A percentile compares a stretch with the other conserved stretches of the same genome.
phyloP scores from a whole-genome alignment of 208 protist genomes.

The Acanthamoeba culbertsoni region DNA sequence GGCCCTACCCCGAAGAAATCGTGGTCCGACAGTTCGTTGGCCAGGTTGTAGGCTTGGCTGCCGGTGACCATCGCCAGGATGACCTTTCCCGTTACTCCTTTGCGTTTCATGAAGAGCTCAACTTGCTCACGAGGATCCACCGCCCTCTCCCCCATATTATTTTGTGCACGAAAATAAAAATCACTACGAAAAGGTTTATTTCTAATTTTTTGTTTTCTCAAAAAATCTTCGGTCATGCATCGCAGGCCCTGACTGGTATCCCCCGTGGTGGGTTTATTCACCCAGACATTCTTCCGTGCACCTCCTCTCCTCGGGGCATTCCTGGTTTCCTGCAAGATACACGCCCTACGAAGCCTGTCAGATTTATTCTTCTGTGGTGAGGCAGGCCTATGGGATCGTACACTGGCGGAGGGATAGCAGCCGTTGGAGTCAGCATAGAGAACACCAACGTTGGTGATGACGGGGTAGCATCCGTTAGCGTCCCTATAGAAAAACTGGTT shows the following conservation, averaged over 20 bases:
- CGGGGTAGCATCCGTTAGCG: background rate
- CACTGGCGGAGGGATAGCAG: background rate
- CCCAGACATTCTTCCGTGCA: background rate
- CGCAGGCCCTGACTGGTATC: too few relatives aligned
- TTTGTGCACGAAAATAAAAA: too few relatives aligned
- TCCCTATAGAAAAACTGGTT: background rate
- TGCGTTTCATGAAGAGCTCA: slow-evolving; percentile 4
- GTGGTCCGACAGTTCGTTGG: slow-evolving; percentile 29
- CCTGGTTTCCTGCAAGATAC: background rate
- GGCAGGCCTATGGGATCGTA: background rate
- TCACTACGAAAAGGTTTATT: too few relatives aligned
- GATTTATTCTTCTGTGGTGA: background rate
- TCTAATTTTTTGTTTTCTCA: background rate
- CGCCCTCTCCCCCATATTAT: background rate
- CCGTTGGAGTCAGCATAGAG: background rate
- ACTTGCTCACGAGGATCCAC: background rate
- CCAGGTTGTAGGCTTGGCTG: slow-evolving; percentile 57
- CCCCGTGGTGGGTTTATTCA: too few relatives aligned
- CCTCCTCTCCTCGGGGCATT: background rate
- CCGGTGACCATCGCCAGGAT: slow-evolving; percentile 44
- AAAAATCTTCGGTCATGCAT: too few relatives aligned
- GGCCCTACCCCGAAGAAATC: background rate
- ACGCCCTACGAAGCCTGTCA: background rate
- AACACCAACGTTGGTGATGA: slow-evolving; percentile 2
- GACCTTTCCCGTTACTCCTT: background rate